These are phyloP conservation scores for Pseudogymnoascus destructans DNA, from an alignment of 2,329 filamentous ascomycete genomes.

Conservation along the genomic window DNA sequence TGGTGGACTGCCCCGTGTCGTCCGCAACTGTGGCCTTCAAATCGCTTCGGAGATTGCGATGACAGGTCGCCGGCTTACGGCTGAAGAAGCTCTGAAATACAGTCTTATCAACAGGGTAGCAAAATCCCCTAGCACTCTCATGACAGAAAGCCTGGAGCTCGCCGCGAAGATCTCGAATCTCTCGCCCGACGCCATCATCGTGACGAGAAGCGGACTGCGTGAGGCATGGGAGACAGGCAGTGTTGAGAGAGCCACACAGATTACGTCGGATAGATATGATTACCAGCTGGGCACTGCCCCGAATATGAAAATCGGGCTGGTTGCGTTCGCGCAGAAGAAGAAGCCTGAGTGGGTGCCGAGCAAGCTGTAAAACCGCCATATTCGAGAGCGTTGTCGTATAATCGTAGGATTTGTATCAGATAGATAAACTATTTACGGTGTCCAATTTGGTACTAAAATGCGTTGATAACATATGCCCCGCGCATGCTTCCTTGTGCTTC, in stretches of 20 bases:
- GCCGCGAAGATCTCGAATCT: conserved; percentile 49
- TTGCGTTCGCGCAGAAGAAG: conserved; percentile 65
- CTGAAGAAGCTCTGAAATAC: conserved; percentile 48
- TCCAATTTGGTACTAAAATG: not conserved
- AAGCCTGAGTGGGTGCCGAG: conserved; percentile 53
- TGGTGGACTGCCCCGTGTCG: conserved; percentile 55
- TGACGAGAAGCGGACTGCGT: conserved; percentile 55
- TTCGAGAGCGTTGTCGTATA: conserved; percentile 10
- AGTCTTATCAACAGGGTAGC: conserved; percentile 56
- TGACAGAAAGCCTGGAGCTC: conserved; percentile 45
- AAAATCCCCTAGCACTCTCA: conserved; percentile 29
- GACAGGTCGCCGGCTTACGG: conserved; percentile 45
- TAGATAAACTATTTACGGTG: not conserved
- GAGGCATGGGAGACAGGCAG: conserved; percentile 55
- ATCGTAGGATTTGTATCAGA: not conserved
- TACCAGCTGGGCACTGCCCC: conserved; percentile 46
- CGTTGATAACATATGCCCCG: not conserved
- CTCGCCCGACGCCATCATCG: conserved; percentile 62
- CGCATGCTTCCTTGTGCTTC: too few relatives aligned
- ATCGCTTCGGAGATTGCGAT: conserved; percentile 60
- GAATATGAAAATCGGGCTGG: conserved; percentile 62
- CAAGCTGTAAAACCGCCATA: conserved; percentile 35
- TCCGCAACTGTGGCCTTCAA: conserved; percentile 49
- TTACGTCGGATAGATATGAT: conserved; percentile 44
- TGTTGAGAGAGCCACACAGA: conserved; percentile 43